These are phyloP conservation scores for Pseudonitzschia delicatissima DNA, from an alignment of 108 stramenopile genomes.

Conservation along the genomic window DNA sequence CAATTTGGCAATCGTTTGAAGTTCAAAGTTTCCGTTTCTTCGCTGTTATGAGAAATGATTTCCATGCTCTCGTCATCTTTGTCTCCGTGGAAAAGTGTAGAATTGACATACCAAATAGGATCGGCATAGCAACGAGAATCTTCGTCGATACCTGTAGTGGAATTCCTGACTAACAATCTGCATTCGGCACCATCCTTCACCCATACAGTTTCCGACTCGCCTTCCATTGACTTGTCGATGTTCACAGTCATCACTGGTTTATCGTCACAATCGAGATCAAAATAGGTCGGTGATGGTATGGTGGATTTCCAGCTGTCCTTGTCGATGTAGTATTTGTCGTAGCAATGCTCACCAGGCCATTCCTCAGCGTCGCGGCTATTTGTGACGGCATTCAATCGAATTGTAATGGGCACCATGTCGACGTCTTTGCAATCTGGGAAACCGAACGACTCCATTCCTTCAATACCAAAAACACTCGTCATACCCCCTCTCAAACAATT, in stretches of 20 bases:
- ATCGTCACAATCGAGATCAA: background rate
- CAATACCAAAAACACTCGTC: background rate
- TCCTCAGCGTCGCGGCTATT: too few species aligned
- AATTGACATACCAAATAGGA: conserved; percentile 2
- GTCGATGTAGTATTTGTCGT: too few species aligned
- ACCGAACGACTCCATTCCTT: background rate
- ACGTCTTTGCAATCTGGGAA: background rate
- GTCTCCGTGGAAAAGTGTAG: background rate
- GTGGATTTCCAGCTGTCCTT: background rate
- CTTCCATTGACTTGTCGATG: background rate
- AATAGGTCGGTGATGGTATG: background rate
- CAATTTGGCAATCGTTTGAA: too few species aligned
- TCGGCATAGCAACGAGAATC: too few species aligned
- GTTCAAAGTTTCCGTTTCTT: too few species aligned
- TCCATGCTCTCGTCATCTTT: background rate
- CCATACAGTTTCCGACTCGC: background rate
- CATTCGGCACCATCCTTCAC: conserved; percentile 1
- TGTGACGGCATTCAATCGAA: background rate
- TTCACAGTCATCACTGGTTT: background rate
- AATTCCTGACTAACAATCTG: too few species aligned
- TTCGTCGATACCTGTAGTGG: background rate
- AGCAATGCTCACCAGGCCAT: background rate
- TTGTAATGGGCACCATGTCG: background rate
- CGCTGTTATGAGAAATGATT: background rate
- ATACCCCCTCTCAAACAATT: background rate